These are phyloP conservation scores for Rhinocladiella mackenziei DNA, from an alignment of 2,329 filamentous ascomycete species.

Conservation along the genomic window DNA sequence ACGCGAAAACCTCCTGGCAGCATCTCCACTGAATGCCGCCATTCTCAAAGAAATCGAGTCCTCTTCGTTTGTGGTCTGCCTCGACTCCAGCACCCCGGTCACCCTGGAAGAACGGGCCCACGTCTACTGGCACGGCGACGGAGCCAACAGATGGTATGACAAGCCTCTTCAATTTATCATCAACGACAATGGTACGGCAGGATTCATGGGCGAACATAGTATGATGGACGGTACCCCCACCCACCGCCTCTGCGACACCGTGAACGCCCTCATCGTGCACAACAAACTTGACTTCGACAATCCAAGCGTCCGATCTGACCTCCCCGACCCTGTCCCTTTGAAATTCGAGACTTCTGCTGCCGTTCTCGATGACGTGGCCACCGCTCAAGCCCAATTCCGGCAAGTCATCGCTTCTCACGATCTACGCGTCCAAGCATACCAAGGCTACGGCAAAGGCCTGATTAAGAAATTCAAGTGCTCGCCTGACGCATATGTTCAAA, in stretches of 20 bases:
- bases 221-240: constrained; percentile 99
- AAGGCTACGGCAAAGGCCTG: constrained; percentile 94
- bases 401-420: constrained; percentile 82
- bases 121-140: constrained; percentile 98
- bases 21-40: constrained; percentile 73
- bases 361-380: constrained; percentile 71
- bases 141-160: constrained; percentile 93
- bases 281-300: constrained; percentile 90
- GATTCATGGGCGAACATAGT: constrained; percentile 97
- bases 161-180: constrained; percentile 97
- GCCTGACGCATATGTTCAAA: constrained; percentile 95
- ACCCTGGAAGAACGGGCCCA: constrained; percentile 93
- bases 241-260: constrained; percentile 89
- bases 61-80: constrained; percentile 83
- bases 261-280: constrained; percentile 86
- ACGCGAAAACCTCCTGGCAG: constrained; percentile 68
- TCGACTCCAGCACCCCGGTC: constrained; percentile 85
- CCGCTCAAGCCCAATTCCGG: constrained; percentile 73
- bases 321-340: constrained; percentile 74
- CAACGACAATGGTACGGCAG: constrained; percentile 95
- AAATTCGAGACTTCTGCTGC: constrained; percentile 73
- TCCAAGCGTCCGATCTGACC: constrained; percentile 69
- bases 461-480: constrained; percentile 99
- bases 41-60: constrained; percentile 79
- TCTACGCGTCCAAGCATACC: constrained; percentile 89